Conservation (phyloP, 2,329 filamentous ascomycete genomes). For the Cordyceps tenuipes region DNA sequence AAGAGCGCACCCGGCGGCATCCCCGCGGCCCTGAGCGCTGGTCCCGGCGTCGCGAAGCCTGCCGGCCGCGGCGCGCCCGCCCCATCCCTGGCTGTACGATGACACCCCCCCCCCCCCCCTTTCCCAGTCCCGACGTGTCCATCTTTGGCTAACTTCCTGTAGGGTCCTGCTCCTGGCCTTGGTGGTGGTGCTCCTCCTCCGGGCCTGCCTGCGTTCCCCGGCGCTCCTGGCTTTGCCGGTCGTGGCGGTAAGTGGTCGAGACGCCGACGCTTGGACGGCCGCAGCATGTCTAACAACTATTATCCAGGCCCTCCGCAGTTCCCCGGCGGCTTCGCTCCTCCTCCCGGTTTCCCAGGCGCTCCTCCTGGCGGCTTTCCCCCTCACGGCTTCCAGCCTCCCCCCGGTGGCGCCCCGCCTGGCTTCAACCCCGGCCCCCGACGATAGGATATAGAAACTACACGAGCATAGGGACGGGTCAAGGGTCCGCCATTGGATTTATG, state of each 20-base stretch:
- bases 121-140: background rate
- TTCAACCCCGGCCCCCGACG: slow-evolving; percentile 66
- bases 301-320: slow-evolving; percentile 39
- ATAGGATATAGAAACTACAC: slow-evolving; percentile 28
- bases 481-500: slow-evolving; percentile 18
- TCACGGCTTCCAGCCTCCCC: slow-evolving; percentile 44
- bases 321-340: slow-evolving; percentile 38
- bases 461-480: slow-evolving; percentile 18
- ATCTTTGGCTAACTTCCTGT: slow-evolving; percentile 17
- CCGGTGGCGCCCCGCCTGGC: slow-evolving; percentile 53
- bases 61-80: slow-evolving; percentile 76
- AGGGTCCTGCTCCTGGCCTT: slow-evolving; percentile 79
- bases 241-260: slow-evolving; percentile 43
- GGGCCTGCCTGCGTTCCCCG: slow-evolving; percentile 45
- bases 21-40: slow-evolving; percentile 65
- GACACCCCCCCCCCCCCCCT: background rate
- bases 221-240: slow-evolving; percentile 41
- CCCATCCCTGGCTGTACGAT: slow-evolving; percentile 62
- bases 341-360: slow-evolving; percentile 33
- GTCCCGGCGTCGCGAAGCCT: slow-evolving; percentile 83
- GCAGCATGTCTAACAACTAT: slow-evolving; percentile 24
- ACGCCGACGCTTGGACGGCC: slow-evolving; percentile 6
- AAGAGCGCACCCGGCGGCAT: slow-evolving; percentile 62
- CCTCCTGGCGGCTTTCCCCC: slow-evolving; percentile 36
- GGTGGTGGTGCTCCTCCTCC: slow-evolving; percentile 54